phyloP scores from a whole-genome alignment of 495 filamentous ascomycete species.

The Penicillium cosmopolitanum region DNA sequence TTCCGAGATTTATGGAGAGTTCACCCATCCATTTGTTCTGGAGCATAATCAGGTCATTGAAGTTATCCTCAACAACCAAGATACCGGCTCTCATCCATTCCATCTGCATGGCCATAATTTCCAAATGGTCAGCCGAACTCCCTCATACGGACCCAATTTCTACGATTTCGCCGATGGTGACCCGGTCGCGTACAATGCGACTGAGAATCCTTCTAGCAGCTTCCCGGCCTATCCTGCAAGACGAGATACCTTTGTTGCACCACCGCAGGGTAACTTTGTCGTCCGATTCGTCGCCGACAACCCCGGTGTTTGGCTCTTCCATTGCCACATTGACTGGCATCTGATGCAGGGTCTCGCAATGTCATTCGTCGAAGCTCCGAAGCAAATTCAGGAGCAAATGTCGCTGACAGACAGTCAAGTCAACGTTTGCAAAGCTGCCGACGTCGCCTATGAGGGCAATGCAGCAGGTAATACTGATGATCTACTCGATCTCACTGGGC shows the following conservation, averaged over 20 bases:
- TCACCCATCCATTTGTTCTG: conserved; percentile 71
- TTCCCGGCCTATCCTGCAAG: conserved; percentile 49
- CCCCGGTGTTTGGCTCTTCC: conserved; percentile 60
- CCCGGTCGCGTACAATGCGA: conserved; percentile 41
- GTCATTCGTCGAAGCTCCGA: conserved; percentile 58
- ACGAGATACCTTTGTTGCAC: conserved; percentile 59
- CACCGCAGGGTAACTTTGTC: conserved; percentile 60
- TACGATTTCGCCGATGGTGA: conserved; percentile 39
- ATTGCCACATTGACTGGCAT: conserved; percentile 75
- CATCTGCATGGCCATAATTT: conserved; percentile 89
- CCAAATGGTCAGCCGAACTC: conserved; percentile 63
- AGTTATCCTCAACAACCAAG: conserved; percentile 79
- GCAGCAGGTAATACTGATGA: conserved; percentile 71
- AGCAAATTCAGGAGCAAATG: conserved; percentile 60
- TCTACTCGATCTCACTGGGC: conserved; percentile 65
- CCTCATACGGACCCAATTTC: conserved; percentile 45
- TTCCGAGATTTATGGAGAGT: conserved; percentile 70
- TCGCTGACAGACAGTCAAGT: conserved; percentile 65
- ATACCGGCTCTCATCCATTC: conserved; percentile 78
- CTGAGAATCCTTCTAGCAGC: conserved; percentile 28
- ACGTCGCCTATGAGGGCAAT: conserved; percentile 60
- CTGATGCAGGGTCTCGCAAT: conserved; percentile 44
- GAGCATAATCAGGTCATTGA: conserved; percentile 71
- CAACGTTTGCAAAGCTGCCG: conserved; percentile 54
- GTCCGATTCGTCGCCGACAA: conserved; percentile 69